Conservation (phyloP, 345 rosid species). For the Linum lewisii region DNA sequence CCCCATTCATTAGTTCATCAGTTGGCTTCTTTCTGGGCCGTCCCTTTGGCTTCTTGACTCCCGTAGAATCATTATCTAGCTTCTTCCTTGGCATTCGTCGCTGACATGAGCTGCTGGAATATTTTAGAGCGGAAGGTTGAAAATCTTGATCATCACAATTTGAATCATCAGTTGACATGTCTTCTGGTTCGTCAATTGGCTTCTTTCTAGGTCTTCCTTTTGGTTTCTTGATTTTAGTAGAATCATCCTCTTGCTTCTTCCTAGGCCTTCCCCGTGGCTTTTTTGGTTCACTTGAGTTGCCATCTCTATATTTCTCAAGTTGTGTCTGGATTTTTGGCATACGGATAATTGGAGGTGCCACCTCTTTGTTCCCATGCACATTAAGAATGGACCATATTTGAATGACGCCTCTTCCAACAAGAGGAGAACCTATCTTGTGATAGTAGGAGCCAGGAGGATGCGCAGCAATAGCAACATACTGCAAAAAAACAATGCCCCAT, state of each 20-base stretch:
- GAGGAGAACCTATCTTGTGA: conserved; percentile 64
- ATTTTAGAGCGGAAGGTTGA: too few relatives aligned
- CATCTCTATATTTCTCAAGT: conserved; percentile 13
- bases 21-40: conserved; percentile 41
- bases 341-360: conserved; percentile 12
- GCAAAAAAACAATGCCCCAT: conserved; percentile 8
- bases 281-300: conserved; percentile 13
- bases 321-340: conserved; percentile 16
- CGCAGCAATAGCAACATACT: conserved; percentile 88
- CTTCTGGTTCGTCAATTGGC: conserved; percentile 7
- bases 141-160: too few relatives aligned
- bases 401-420: conserved; percentile 71
- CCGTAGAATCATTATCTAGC: conserved; percentile 11
- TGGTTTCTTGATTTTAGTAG: too few relatives aligned
- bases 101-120: not conserved
- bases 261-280: conserved; percentile 12
- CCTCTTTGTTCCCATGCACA: conserved; percentile 23
- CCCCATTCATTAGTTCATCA: conserved; percentile 15
- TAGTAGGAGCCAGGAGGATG: conserved; percentile 75
- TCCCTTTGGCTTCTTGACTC: conserved; percentile 40
- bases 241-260: not conserved
- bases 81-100: not conserved
- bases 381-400: conserved; percentile 83
- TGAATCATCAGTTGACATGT: too few relatives aligned
- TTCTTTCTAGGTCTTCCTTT: conserved; percentile 30